phyloP scores from a whole-genome alignment of 495 filamentous ascomycete species.

The Penicillium maclennaniae region DNA sequence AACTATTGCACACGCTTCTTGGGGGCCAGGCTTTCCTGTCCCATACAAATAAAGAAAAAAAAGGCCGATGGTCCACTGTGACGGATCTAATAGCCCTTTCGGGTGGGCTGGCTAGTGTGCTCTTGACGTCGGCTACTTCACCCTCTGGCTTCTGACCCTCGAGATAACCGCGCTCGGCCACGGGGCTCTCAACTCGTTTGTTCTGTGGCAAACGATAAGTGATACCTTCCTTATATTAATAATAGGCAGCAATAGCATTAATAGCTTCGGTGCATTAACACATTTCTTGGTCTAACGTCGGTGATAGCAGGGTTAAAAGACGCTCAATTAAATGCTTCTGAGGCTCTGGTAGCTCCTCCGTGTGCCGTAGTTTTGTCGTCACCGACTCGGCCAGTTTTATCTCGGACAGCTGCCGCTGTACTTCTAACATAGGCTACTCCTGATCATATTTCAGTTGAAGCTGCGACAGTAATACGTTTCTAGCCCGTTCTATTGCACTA shows the following conservation, averaged over 20 bases:
- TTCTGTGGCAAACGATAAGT: slow-evolving; percentile 19
- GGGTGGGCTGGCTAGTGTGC: too few species aligned
- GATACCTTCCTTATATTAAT: slow-evolving; percentile 29
- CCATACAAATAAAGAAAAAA: slow-evolving; percentile 40
- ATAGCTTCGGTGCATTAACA: slow-evolving; percentile 29
- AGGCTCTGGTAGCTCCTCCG: slow-evolving; percentile 17
- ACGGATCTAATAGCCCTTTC: slow-evolving; percentile 24
- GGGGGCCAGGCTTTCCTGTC: slow-evolving; percentile 26
- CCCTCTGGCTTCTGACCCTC: too few species aligned
- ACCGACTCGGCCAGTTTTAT: slow-evolving; percentile 8
- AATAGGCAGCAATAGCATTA: slow-evolving; percentile 31
- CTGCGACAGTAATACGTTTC: slow-evolving; percentile 24
- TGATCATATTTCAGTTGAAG: slow-evolving; percentile 23
- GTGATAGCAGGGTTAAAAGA: slow-evolving; percentile 27
- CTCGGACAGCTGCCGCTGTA: slow-evolving; percentile 20
- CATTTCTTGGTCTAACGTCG: slow-evolving; percentile 32
- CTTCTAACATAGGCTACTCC: slow-evolving; percentile 29
- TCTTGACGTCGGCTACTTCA: too few species aligned
- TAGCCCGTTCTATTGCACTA: slow-evolving; percentile 15
- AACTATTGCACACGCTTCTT: slow-evolving; percentile 28
- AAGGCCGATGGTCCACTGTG: slow-evolving; percentile 29
- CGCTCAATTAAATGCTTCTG: slow-evolving; percentile 30
- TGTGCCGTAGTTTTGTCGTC: slow-evolving; percentile 15
- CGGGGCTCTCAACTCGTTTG: slow-evolving; percentile 11
- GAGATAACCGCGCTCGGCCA: too few species aligned